Evolutionary conservation across 2,329 filamentous ascomycete genomes (phyloP).

Genomic region (Alternaria sp.): DNA sequence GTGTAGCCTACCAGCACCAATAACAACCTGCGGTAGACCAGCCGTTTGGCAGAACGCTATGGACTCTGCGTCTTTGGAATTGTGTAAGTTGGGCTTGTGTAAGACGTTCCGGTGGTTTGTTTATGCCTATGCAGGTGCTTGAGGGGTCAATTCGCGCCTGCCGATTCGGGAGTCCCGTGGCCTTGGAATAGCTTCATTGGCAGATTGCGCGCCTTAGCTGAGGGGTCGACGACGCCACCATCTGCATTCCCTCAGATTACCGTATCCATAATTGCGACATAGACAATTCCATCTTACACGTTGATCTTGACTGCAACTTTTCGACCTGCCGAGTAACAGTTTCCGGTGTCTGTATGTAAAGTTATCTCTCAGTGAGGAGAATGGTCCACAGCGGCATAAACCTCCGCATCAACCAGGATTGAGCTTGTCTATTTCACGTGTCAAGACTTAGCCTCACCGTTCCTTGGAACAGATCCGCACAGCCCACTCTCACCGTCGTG

Average conservation of each 20-base stretch:
- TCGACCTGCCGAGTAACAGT: neutral
- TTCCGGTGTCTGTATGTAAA: neutral
- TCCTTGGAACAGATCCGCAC: constrained; percentile 13
- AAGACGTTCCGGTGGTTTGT: constrained; percentile 9
- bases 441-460: constrained; percentile 2
- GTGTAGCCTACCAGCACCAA: constrained; percentile 13
- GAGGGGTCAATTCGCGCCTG: constrained; percentile 29
- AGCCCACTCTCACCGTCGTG: constrained; percentile 8
- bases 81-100: constrained; percentile 1
- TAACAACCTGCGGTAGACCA: constrained; percentile 11
- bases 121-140: constrained; percentile 21
- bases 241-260: constrained; percentile 2
- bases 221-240: constrained; percentile 18
- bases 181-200: constrained; percentile 7
- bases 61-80: constrained; percentile 10
- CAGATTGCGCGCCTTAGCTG: constrained; percentile 14
- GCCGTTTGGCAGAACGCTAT: constrained; percentile 16
- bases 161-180: constrained; percentile 22
- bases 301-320: neutral
- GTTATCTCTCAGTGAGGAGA: neutral
- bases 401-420: constrained; percentile 8
- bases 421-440: constrained; percentile 16
- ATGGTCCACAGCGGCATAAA: constrained; percentile 8
- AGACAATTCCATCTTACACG: neutral
- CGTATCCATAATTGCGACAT: neutral